Evolutionary conservation across 2,329 filamentous ascomycete genomes (phyloP).

Genomic region (Monilinia polystroma): DNA sequence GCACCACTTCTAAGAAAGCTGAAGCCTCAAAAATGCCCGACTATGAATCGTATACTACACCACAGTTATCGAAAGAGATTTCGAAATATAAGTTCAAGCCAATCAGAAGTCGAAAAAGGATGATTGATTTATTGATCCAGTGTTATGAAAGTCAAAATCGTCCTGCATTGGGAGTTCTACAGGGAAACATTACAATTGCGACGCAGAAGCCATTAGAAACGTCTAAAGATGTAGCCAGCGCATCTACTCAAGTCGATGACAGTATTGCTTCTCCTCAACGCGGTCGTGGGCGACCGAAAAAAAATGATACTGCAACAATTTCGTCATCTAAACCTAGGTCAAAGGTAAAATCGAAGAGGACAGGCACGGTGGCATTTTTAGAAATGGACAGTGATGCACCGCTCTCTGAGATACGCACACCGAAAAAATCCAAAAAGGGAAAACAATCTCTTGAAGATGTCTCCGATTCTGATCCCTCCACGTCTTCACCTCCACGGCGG

Average conservation of each 20-base stretch:
- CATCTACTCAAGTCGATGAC: slow-evolving; percentile 27
- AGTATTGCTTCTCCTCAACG: slow-evolving; percentile 39
- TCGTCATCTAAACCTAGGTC: slow-evolving; percentile 24
- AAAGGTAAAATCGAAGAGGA: slow-evolving; percentile 30
- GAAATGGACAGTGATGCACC: slow-evolving; percentile 31
- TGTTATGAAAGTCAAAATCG: slow-evolving; percentile 65
- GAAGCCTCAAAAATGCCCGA: slow-evolving; percentile 46
- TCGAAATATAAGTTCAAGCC: slow-evolving; percentile 70
- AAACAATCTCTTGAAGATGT: slow-evolving; percentile 47
- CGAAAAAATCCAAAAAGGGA: slow-evolving; percentile 35
- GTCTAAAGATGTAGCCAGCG: slow-evolving; percentile 7
- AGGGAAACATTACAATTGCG: slow-evolving; percentile 30
- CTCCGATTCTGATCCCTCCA: slow-evolving; percentile 48
- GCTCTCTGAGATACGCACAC: slow-evolving; percentile 35
- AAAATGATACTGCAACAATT: slow-evolving; percentile 35
- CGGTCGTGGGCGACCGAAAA: slow-evolving; percentile 47
- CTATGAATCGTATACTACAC: slow-evolving; percentile 61
- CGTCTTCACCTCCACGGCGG: slow-evolving; percentile 36
- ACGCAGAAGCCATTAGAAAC: slow-evolving; percentile 2
- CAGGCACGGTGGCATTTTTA: slow-evolving; percentile 27
- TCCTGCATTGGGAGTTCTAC: slow-evolving; percentile 33
- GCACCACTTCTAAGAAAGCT: slow-evolving; percentile 9
- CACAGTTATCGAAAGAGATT: slow-evolving; percentile 61
- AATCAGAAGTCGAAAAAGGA: slow-evolving; percentile 64
- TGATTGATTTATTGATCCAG: slow-evolving; percentile 67